Evolutionary conservation across 2,329 filamentous ascomycete genomes (phyloP).

Genomic region (Ophiocordyceps camponoti-leonardi): DNA sequence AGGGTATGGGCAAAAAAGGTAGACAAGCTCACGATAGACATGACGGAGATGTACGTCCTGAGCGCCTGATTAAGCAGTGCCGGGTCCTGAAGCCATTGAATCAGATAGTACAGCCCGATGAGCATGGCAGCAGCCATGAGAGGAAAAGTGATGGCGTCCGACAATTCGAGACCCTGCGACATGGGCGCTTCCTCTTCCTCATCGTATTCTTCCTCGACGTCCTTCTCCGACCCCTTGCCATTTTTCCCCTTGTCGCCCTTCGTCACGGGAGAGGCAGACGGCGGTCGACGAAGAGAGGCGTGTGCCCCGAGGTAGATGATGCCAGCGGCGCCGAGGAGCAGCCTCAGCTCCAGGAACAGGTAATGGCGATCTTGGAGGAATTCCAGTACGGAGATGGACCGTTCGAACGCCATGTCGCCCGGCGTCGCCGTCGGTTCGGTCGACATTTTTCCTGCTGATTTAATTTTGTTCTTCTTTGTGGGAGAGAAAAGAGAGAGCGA

Average conservation of each 20-base stretch:
- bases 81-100: slow-evolving; percentile 76
- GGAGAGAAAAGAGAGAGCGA: neutral
- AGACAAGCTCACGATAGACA: slow-evolving; percentile 62
- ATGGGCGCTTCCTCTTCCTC: slow-evolving; percentile 28
- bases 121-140: slow-evolving; percentile 58
- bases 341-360: slow-evolving; percentile 26
- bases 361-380: slow-evolving; percentile 20
- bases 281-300: slow-evolving; percentile 67
- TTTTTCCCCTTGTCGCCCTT: slow-evolving; percentile 31
- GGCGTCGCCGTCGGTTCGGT: slow-evolving; percentile 7
- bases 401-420: neutral
- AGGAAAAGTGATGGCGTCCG: slow-evolving; percentile 74
- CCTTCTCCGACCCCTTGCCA: too few relatives aligned
- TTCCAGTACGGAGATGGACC: slow-evolving; percentile 10
- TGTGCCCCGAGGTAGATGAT: slow-evolving; percentile 77
- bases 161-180: slow-evolving; percentile 36
- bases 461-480: neutral
- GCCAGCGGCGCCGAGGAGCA: slow-evolving; percentile 51
- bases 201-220: slow-evolving; percentile 20
- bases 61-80: slow-evolving; percentile 67
- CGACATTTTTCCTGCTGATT: slow-evolving; percentile 4
- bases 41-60: slow-evolving; percentile 64
- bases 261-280: slow-evolving; percentile 46
- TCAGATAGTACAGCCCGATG: slow-evolving; percentile 65
- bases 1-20: slow-evolving; percentile 58